Percentiles rank a stretch among this genome's conserved stretches.
Conservation (phyloP, 768 basidiomycete species). For the Agrocybe praecox region DNA sequence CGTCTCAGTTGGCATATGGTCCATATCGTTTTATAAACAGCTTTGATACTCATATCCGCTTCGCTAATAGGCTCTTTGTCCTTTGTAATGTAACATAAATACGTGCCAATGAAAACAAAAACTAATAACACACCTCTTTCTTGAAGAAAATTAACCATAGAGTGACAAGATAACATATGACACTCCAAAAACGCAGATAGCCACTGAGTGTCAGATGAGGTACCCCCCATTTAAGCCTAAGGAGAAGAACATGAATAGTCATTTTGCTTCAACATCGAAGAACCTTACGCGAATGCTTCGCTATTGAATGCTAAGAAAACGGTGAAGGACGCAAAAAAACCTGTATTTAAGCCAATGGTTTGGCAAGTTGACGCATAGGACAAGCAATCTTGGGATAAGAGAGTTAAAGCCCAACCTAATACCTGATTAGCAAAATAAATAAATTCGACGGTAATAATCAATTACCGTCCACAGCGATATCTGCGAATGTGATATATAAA, state of each 20-base stretch:
- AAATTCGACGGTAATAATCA: conserved; percentile 10
- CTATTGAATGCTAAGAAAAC: conserved; percentile 98
- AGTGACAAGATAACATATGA: conserved; percentile 83
- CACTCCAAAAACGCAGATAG: conserved; percentile 86
- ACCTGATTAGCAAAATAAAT: neutral
- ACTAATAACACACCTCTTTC: conserved; percentile 84
- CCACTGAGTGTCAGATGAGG: conserved; percentile 71
- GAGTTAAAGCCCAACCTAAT: conserved; percentile 77
- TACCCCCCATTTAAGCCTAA: conserved; percentile 75
- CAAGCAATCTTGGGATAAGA: conserved; percentile 89
- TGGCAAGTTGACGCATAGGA: conserved; percentile 98
- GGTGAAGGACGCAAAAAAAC: conserved; percentile 95
- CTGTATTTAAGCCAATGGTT: conserved; percentile 94
- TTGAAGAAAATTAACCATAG: conserved; percentile 86
- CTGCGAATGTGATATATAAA: conserved; percentile 38
- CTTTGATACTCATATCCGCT: conserved; percentile 86
- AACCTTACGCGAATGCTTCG: conserved; percentile 79
- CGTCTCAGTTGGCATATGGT: conserved; percentile 89
- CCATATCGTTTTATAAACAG: conserved; percentile 95
- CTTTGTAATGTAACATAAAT: conserved; percentile 34
- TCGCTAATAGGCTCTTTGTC: conserved; percentile 74
- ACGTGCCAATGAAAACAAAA: neutral
- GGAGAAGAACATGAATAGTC: neutral
- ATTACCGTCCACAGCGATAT: conserved; percentile 96
- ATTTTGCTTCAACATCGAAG: neutral